These are phyloP conservation scores for Huntiella decipiens DNA, from an alignment of 2,329 filamentous ascomycete genomes.

Conservation along the genomic window DNA sequence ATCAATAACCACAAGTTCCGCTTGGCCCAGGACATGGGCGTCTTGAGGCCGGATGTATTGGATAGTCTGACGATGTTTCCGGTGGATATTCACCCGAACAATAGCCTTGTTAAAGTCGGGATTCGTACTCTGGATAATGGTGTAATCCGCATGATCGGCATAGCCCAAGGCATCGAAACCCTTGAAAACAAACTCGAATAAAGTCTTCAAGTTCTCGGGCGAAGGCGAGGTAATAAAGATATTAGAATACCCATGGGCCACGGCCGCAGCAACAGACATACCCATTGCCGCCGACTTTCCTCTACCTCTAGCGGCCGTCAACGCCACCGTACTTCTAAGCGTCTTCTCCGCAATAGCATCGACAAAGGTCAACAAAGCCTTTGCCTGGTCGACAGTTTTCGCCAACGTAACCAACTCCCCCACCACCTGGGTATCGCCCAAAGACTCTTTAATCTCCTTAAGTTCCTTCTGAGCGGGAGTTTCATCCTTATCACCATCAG, in stretches of 20 bases:
- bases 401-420: conserved; percentile 70
- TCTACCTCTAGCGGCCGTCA: conserved; percentile 84
- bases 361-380: conserved; percentile 89
- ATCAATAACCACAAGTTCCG: conserved; percentile 88
- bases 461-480: conserved; percentile 58
- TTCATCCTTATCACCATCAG: conserved; percentile 53
- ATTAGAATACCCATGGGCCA: conserved; percentile 95
- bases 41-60: conserved; percentile 97
- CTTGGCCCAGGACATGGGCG: conserved; percentile 83
- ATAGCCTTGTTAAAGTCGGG: conserved; percentile 99
- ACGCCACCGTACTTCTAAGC: conserved; percentile 72
- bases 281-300: conserved; percentile 94
- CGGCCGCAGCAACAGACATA: conserved; percentile 79
- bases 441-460: conserved; percentile 67
- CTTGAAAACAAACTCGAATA: conserved; percentile 97
- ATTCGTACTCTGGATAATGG: conserved; percentile 94
- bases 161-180: conserved; percentile 91
- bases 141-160: conserved; percentile 89
- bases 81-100: conserved; percentile 86
- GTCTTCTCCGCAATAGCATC: conserved; percentile 96
- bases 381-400: conserved; percentile 85
- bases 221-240: conserved; percentile 98
- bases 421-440: conserved; percentile 71
- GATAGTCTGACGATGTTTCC: conserved; percentile 89
- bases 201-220: conserved; percentile 92